Percentiles rank a stretch among this genome's conserved stretches.
Evolutionary conservation across 768 basidiomycete species (phyloP).

Genomic region (Naematelia aurantialba): DNA sequence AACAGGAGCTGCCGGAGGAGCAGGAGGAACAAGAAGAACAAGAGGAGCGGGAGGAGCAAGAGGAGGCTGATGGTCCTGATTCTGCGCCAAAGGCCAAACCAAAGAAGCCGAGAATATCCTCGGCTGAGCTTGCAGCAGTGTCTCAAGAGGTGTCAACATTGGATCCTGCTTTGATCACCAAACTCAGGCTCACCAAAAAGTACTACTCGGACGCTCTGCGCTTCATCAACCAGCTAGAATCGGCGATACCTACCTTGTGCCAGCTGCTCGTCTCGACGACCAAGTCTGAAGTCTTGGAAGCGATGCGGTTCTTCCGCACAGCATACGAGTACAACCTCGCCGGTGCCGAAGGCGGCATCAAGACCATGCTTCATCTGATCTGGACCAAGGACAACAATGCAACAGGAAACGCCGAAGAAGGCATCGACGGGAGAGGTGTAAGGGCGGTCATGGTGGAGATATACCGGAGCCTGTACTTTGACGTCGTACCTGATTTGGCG

Average conservation of each 20-base stretch:
- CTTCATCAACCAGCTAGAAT: constrained; percentile 71
- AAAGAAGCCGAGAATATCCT: constrained; percentile 48
- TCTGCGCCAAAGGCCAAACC: constrained; percentile 27
- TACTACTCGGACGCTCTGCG: constrained; percentile 79
- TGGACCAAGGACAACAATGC: constrained; percentile 90
- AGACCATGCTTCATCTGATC: constrained; percentile 93
- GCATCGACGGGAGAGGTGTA: constrained; percentile 78
- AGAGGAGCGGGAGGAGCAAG: constrained; percentile 25
- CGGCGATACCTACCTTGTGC: constrained; percentile 66
- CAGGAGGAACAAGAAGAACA: constrained; percentile 29
- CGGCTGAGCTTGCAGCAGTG: constrained; percentile 64
- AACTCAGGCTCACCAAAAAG: constrained; percentile 70
- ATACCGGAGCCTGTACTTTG: constrained; percentile 84
- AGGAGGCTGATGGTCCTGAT: constrained; percentile 17
- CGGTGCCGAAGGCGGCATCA: constrained; percentile 81
- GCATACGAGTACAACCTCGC: constrained; percentile 76
- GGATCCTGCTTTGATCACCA: constrained; percentile 61
- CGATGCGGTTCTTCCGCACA: constrained; percentile 73
- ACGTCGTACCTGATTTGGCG: constrained; percentile 67
- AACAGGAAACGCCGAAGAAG: constrained; percentile 55
- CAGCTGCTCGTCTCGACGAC: constrained; percentile 75
- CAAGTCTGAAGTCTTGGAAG: constrained; percentile 54
- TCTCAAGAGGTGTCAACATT: constrained; percentile 70
- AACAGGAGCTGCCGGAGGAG: constrained; percentile 49
- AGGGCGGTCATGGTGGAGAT: constrained; percentile 81